These are phyloP conservation scores for Ramalina peruviana DNA, from an alignment of 495 filamentous ascomycete genomes.

Conservation along the genomic window DNA sequence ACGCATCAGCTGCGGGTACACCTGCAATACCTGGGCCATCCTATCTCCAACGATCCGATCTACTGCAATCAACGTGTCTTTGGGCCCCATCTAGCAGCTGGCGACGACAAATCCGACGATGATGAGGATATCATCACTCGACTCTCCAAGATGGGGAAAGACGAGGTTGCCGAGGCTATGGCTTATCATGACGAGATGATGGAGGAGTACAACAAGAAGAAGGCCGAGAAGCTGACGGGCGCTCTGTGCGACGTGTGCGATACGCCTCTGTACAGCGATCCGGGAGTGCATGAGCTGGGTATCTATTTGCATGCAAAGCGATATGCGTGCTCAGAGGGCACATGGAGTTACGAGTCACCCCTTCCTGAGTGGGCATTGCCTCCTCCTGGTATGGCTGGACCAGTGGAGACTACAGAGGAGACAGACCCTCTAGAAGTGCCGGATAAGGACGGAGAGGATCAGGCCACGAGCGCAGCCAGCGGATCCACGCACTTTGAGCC, in stretches of 20 bases:
- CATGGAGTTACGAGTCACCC: constrained; percentile 75
- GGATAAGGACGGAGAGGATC: background rate
- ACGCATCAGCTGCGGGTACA: constrained; percentile 95
- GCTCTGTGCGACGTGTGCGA: constrained; percentile 64
- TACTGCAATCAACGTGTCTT: constrained; percentile 91
- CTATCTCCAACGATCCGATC: constrained; percentile 93
- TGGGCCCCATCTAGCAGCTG: constrained; percentile 60
- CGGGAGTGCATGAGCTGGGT: constrained; percentile 73
- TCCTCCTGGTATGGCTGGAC: constrained; percentile 35
- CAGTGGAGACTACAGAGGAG: constrained; percentile 11
- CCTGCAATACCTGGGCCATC: constrained; percentile 85
- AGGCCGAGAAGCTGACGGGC: constrained; percentile 87
- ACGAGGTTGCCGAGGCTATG: constrained; percentile 77
- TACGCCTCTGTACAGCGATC: constrained; percentile 85
- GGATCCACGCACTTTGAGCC: too few relatives aligned
- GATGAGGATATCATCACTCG: constrained; percentile 84
- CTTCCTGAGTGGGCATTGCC: constrained; percentile 80
- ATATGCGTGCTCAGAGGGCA: constrained; percentile 67
- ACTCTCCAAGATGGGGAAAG: constrained; percentile 82
- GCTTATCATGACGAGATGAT: constrained; percentile 90
- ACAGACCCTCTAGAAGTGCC: constrained; percentile 14
- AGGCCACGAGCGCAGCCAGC: too few relatives aligned
- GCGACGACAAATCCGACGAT: constrained; percentile 50
- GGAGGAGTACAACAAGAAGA: constrained; percentile 66
- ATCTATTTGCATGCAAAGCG: constrained; percentile 85